phyloP scores from a whole-genome alignment of 768 basidiomycete species.

The Leccinum uliginosum region DNA sequence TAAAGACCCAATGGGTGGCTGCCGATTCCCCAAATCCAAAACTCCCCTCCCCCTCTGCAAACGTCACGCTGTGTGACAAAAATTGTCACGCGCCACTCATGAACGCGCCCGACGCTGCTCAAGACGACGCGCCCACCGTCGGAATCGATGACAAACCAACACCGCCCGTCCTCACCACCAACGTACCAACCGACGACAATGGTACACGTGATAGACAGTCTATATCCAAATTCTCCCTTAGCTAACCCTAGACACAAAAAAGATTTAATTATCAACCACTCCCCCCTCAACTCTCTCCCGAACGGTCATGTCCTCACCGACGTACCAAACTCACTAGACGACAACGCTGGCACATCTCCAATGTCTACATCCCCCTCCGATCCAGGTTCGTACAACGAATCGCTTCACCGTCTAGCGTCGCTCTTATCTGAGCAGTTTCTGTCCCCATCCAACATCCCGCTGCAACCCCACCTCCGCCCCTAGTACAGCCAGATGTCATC shows the following conservation, averaged over 20 bases:
- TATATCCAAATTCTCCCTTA: constrained; percentile 28
- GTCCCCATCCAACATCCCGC: constrained; percentile 42
- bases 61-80: constrained; percentile 61
- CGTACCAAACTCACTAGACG: constrained; percentile 42
- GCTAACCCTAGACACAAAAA: constrained; percentile 36
- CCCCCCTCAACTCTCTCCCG: constrained; percentile 43
- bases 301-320: constrained; percentile 69
- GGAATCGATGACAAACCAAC: constrained; percentile 28
- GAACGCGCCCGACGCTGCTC: constrained; percentile 44
- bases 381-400: constrained; percentile 41
- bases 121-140: constrained; percentile 28
- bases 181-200: constrained; percentile 28
- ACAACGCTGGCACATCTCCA: constrained; percentile 30
- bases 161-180: constrained; percentile 14
- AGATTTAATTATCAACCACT: constrained; percentile 20
- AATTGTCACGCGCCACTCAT: constrained; percentile 65
- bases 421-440: constrained; percentile 35
- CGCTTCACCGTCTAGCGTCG: constrained; percentile 19
- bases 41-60: constrained; percentile 47
- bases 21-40: constrained; percentile 63
- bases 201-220: constrained; percentile 37
- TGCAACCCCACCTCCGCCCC: constrained; percentile 45
- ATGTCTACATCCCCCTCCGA: constrained; percentile 45
- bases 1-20: constrained; percentile 74
- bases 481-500: constrained; percentile 40